Evolutionary conservation across 108 stramenopile species (phyloP).

Genomic region (Cyclotella atomus): DNA sequence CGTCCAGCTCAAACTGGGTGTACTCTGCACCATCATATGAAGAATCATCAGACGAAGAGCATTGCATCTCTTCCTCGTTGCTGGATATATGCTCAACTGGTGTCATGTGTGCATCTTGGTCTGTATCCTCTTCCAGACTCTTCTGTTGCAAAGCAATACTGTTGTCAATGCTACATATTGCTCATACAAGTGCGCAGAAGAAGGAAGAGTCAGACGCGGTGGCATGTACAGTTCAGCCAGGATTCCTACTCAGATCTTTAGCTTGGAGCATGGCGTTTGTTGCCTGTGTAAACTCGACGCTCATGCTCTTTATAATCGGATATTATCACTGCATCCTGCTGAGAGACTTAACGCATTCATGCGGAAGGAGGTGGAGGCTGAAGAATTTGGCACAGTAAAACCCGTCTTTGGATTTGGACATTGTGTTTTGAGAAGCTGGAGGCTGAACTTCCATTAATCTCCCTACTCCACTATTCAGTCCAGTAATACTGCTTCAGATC

Average conservation of each 20-base stretch:
- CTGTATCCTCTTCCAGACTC: constrained; percentile 15
- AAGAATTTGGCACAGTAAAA: too few species aligned
- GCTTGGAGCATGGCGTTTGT: constrained; percentile 62
- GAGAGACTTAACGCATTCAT: constrained; percentile 71
- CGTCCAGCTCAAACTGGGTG: constrained; percentile 51
- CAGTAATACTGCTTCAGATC: too few species aligned
- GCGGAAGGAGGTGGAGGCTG: constrained; percentile 78
- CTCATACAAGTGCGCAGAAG: constrained; percentile 61
- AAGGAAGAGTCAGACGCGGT: constrained; percentile 67
- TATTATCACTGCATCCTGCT: constrained; percentile 65
- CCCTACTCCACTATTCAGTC: too few species aligned
- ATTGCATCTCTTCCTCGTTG: constrained; percentile 30
- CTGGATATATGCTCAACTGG: neutral
- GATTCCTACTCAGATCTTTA: constrained; percentile 61
- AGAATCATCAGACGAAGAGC: constrained; percentile 13
- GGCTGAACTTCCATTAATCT: too few species aligned
- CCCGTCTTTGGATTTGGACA: too few species aligned
- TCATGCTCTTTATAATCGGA: constrained; percentile 60
- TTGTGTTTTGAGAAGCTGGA: too few species aligned
- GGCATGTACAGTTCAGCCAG: constrained; percentile 56
- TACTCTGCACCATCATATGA: constrained; percentile 41
- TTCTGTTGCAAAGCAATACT: neutral
- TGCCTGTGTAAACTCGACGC: constrained; percentile 49
- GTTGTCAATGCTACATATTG: constrained; percentile 61
- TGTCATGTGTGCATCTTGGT: neutral